Conservation (phyloP, 2,329 filamentous ascomycete genomes). For the Xylariales sp. region DNA sequence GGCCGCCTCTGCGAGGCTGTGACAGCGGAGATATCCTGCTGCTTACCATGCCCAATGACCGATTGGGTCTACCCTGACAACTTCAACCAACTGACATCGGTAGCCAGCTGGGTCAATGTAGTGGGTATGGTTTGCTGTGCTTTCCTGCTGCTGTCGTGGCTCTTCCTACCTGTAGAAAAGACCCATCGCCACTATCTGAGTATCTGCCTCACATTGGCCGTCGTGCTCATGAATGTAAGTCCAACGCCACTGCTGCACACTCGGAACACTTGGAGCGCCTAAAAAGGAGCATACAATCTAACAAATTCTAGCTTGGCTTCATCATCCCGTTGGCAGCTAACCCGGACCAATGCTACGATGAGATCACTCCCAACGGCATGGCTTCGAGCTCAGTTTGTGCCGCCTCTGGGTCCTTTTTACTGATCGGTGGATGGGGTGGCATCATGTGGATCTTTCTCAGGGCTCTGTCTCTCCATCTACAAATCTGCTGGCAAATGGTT, state of each 20-base stretch:
- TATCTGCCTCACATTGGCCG: constrained; percentile 74
- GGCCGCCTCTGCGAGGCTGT: constrained; percentile 53
- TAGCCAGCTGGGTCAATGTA: constrained; percentile 81
- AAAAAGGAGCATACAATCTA: too few relatives aligned
- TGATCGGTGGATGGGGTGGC: constrained; percentile 80
- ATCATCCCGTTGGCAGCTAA: constrained; percentile 78
- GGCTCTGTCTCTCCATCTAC: constrained; percentile 86
- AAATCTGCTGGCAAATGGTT: constrained; percentile 95
- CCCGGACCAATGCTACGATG: constrained; percentile 79
- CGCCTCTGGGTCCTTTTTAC: constrained; percentile 78
- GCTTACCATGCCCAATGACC: constrained; percentile 83
- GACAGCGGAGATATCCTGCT: constrained; percentile 59
- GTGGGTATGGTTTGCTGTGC: constrained; percentile 65
- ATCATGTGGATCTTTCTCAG: constrained; percentile 90
- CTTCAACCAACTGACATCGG: constrained; percentile 55
- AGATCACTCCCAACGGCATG: constrained; percentile 94
- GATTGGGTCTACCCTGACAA: constrained; percentile 67
- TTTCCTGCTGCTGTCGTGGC: constrained; percentile 77
- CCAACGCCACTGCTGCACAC: too few relatives aligned
- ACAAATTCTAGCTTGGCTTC: constrained; percentile 66
- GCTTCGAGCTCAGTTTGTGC: constrained; percentile 75
- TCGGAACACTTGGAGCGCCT: too few relatives aligned
- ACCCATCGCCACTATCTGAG: constrained; percentile 92
- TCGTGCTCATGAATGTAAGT: constrained; percentile 76
- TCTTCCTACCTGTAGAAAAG: constrained; percentile 76